Evolutionary conservation across 2,329 filamentous ascomycete species (phyloP).

Genomic region (Verticillium nonalfalfae): DNA sequence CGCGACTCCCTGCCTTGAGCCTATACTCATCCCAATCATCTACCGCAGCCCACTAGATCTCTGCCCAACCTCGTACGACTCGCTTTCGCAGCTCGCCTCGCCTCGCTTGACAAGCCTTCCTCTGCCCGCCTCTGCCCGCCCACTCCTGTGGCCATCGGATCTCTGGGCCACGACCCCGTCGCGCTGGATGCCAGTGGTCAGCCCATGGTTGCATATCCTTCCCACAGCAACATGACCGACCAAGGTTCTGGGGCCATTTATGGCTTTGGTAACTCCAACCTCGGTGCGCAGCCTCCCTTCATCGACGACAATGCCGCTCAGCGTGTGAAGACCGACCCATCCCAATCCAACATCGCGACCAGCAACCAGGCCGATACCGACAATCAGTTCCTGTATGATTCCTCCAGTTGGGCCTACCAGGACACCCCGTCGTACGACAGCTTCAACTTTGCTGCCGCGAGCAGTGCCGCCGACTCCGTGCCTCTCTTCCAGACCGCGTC

Average conservation of each 20-base stretch:
- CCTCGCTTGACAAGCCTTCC: background rate
- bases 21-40: background rate
- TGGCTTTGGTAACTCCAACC: constrained; percentile 36
- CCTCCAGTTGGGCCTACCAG: constrained; percentile 42
- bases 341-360: constrained; percentile 16
- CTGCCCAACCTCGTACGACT: constrained; percentile 1
- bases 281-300: constrained; percentile 20
- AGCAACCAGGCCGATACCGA: constrained; percentile 18
- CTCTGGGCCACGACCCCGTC: background rate
- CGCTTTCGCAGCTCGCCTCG: background rate
- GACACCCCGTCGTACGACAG: constrained; percentile 38
- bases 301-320: constrained; percentile 21
- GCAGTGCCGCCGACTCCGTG: constrained; percentile 24
- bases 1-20: background rate
- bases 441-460: constrained; percentile 26
- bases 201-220: constrained; percentile 14
- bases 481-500: constrained; percentile 24
- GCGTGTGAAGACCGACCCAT: constrained; percentile 8
- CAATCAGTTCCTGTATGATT: constrained; percentile 24
- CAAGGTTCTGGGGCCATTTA: constrained; percentile 34
- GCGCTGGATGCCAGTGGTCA: constrained; percentile 7
- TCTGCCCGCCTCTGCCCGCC: constrained; percentile 1
- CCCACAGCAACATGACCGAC: constrained; percentile 27
- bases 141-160: constrained; percentile 3
- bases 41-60: background rate